Evolutionary conservation across 345 rosid genomes (phyloP), one percentile per base, ranked within the genome.

Genomic region (Sisymbrium irio): DNA sequence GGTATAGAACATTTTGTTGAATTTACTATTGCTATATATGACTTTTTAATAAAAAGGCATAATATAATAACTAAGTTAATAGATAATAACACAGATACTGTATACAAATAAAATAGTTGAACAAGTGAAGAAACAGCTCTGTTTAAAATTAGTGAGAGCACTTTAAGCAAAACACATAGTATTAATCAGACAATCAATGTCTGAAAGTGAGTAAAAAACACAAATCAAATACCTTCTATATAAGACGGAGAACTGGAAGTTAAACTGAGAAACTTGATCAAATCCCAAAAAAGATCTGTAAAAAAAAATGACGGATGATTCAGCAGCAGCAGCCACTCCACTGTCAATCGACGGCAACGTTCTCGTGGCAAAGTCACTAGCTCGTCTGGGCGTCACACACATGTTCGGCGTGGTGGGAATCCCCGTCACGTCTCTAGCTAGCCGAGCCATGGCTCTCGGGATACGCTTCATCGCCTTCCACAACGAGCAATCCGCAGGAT

Each of bases 381-480:
- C 84, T 30, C 83, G 83, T 17, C 88, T 86, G 77, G 99, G 99
- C 47, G 88, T 85, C 18, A 84, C 90, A 44, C 91, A 89, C 77
- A 95, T 95, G 93, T 95, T 95, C 75, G 99, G 99, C 32, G 94
- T 95, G 61, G 97, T 95, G 1, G 99, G 99, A 4, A 92, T 95
- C 63, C 99, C 99, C 18, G 99, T 95, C 5, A 95, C 99, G 3
- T 83, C 97, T 41, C 83, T 95, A 8, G 97, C 99, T 3, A 95
- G 63, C 78, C 93, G 92, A 36, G 89, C 96, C 25, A 88, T 92
- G 55, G 72, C 91, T 6, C 65, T 84, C 0, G 99, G 99, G 14
- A 77, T 95, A 77, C 96, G 97, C 49, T 92, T 95, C 85, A 28
- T 92, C 65, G 99, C 99, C 64, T 92, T 90, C 81, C 97, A 92